A percentile compares a stretch with the other conserved stretches of the same genome.
phyloP scores from a whole-genome alignment of 2,329 filamentous ascomycete genomes.

The Cladophialophora chaetospira region DNA sequence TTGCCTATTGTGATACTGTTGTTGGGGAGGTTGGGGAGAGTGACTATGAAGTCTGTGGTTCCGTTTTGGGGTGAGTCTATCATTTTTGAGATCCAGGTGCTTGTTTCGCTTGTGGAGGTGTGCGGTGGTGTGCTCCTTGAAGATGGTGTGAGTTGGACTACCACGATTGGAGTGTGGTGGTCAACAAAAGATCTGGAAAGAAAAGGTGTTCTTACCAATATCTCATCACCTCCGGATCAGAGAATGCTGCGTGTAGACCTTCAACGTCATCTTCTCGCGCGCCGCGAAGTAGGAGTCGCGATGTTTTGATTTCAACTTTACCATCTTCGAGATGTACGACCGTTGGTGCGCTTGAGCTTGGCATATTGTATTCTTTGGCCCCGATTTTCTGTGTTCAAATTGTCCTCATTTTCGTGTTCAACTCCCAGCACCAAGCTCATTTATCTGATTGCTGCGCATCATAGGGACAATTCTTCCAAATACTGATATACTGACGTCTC shows the following conservation, averaged over 20 bases:
- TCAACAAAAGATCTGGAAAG: neutral
- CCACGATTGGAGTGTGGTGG: no score
- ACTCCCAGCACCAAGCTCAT: no score
- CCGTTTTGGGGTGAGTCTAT: slow-evolving; percentile 20
- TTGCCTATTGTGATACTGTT: slow-evolving; percentile 20
- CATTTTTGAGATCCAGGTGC: slow-evolving; percentile 24
- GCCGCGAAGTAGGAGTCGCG: slow-evolving; percentile 25
- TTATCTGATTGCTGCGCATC: no score
- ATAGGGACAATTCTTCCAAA: no score
- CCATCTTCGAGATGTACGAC: neutral
- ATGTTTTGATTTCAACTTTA: slow-evolving; percentile 20
- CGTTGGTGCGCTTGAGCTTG: neutral
- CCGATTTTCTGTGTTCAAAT: no score
- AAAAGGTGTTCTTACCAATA: slow-evolving; percentile 23
- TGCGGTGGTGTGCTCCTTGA: slow-evolving; percentile 24
- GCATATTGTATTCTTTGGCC: no score
- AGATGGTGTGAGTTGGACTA: no score
- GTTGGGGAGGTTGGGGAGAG: no score
- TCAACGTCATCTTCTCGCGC: slow-evolving; percentile 14
- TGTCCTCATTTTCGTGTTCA: no score
- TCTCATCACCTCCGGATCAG: slow-evolving; percentile 27
- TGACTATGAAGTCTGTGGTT: slow-evolving; percentile 28
- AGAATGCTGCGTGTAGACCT: slow-evolving; percentile 23
- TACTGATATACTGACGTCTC: no score
- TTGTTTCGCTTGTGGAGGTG: slow-evolving; percentile 2